Evolutionary conservation across 345 rosid species (phyloP).

Genomic region (Garcia nutans): DNA sequence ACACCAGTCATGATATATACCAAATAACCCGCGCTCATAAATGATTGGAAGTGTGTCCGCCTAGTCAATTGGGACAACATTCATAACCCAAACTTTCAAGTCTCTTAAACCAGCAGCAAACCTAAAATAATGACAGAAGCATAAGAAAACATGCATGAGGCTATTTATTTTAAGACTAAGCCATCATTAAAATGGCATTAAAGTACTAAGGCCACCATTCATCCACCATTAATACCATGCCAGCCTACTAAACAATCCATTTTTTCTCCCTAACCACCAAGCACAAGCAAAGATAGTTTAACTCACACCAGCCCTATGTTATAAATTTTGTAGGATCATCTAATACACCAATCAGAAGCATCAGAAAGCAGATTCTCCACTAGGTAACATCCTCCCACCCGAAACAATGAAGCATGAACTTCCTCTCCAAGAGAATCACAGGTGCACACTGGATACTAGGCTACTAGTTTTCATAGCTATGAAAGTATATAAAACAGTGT

Average conservation of each 20-base stretch:
- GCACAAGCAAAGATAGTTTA: not conserved
- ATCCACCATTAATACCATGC: too few species aligned
- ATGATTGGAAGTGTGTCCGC: conserved; percentile 84
- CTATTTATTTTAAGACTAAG: not conserved
- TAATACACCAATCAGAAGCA: not conserved
- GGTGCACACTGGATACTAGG: not conserved
- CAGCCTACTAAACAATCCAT: not conserved
- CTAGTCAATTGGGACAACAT: conserved; percentile 66
- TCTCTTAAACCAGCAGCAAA: conserved; percentile 80
- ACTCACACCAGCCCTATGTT: not conserved
- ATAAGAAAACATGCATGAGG: not conserved
- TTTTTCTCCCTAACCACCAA: not conserved
- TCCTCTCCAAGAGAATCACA: not conserved
- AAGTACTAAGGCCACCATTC: not conserved
- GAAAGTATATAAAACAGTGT: not conserved
- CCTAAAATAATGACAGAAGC: conserved; percentile 31
- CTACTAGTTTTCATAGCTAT: not conserved
- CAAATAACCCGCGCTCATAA: conserved; percentile 88
- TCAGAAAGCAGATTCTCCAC: not conserved
- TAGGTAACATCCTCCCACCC: not conserved
- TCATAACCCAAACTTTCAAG: conserved; percentile 83
- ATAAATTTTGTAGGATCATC: not conserved
- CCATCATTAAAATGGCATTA: not conserved
- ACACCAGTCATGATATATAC: conserved; percentile 93
- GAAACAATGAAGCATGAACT: not conserved